A percentile compares a stretch with the other conserved stretches of the same genome.
Conservation (phyloP, 257 asterid genomes). For the Solanum stenotomum region DNA sequence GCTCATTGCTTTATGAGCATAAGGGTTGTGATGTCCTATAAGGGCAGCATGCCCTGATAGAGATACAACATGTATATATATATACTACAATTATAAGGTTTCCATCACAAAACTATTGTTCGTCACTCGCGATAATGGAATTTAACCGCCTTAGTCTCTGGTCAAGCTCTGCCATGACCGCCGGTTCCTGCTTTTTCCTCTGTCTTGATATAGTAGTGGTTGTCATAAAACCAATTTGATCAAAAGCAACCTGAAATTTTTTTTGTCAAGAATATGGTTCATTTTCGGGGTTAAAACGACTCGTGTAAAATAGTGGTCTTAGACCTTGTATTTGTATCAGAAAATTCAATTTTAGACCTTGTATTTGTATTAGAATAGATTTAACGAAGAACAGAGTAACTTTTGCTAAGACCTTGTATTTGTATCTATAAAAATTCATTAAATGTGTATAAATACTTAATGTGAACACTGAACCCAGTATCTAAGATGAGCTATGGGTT, state of each 20-base stretch:
- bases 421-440: background rate
- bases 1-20: background rate
- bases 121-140: slow-evolving; percentile 26
- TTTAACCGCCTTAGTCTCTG: slow-evolving; percentile 68
- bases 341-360: background rate
- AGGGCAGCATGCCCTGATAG: background rate
- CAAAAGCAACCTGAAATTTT: slow-evolving; percentile 60
- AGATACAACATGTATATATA: background rate
- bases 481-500: background rate
- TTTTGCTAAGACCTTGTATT: background rate
- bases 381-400: background rate
- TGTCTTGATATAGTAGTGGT: slow-evolving; percentile 70
- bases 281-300: background rate
- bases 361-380: background rate
- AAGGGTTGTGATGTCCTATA: background rate
- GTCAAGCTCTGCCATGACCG: slow-evolving; percentile 94
- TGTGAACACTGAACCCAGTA: background rate
- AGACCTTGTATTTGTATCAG: background rate
- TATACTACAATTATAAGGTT: background rate
- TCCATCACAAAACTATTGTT: slow-evolving; percentile 13
- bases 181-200: slow-evolving; percentile 93
- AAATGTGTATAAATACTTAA: background rate
- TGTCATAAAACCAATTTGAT: slow-evolving; percentile 74
- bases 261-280: background rate
- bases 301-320: background rate